Percentiles rank a stretch among this genome's conserved stretches.
These are phyloP conservation scores for Trichophyton mentagrophytes DNA, from an alignment of 2,329 filamentous ascomycete species.

Conservation along the genomic window DNA sequence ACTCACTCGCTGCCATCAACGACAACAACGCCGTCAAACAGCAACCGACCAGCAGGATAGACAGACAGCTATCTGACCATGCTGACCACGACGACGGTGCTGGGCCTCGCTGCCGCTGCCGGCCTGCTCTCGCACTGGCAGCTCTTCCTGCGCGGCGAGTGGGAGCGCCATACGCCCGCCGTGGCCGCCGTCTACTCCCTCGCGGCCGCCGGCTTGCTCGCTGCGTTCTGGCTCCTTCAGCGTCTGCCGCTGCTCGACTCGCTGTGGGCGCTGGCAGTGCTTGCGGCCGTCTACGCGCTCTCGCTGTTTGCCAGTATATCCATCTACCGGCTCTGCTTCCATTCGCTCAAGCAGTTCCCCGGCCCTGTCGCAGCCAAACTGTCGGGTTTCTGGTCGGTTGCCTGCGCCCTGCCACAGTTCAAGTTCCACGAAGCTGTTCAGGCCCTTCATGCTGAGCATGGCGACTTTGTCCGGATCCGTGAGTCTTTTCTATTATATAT, in stretches of 20 bases:
- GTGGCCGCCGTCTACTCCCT: not conserved
- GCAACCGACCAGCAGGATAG: not conserved
- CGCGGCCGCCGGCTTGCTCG: not conserved
- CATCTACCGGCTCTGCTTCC: conserved; percentile 19
- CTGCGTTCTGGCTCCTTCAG: not conserved
- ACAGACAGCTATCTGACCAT: not conserved
- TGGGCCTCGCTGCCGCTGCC: not conserved
- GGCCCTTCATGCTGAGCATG: conserved; percentile 17
- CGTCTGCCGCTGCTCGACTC: not conserved
- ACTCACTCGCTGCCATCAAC: not conserved
- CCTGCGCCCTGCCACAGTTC: conserved; percentile 12
- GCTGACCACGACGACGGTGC: not conserved
- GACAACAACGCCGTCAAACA: not conserved
- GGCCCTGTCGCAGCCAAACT: conserved; percentile 17
- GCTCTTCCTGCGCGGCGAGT: conserved; percentile 6
- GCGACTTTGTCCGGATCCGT: conserved; percentile 21
- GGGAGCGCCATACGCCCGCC: conserved; percentile 1
- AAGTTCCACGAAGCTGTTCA: conserved; percentile 12
- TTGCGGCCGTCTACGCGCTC: not conserved
- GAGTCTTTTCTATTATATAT: not conserved
- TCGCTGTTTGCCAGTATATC: conserved; percentile 14
- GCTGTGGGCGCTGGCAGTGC: not conserved
- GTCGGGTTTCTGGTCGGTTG: conserved; percentile 15
- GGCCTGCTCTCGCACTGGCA: conserved; percentile 4
- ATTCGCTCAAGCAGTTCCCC: conserved; percentile 18